Conservation (phyloP, 345 rosid species). For the Populus alba region DNA sequence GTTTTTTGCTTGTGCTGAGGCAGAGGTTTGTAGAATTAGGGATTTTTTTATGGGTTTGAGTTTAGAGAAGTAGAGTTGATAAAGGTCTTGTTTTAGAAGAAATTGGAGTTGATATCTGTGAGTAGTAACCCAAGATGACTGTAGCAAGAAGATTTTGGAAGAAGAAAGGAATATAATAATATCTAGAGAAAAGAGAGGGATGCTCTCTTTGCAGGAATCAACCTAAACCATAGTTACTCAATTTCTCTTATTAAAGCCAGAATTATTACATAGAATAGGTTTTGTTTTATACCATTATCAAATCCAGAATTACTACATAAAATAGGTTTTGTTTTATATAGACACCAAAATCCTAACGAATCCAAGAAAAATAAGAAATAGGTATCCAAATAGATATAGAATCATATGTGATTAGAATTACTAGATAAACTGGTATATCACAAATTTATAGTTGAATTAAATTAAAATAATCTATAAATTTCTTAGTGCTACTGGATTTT, state of each 20-base stretch:
- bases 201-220: background rate
- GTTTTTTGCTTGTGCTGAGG: background rate
- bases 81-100: background rate
- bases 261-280: background rate
- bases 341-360: background rate
- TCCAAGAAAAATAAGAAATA: background rate
- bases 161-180: background rate
- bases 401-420: background rate
- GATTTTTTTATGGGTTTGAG: background rate
- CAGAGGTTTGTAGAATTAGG: background rate
- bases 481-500: background rate
- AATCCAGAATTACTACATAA: background rate
- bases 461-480: background rate
- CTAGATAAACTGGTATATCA: background rate
- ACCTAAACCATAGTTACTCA: background rate
- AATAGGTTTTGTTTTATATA: background rate
- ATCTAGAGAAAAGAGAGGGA: background rate
- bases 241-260: background rate
- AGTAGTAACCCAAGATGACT: background rate
- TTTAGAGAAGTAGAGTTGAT: background rate
- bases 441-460: background rate
- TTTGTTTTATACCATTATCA: background rate
- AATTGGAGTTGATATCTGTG: background rate
- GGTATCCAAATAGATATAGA: background rate
- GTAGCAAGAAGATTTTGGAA: background rate